These are phyloP conservation scores for Suhomyces xylopsoci DNA, from an alignment of 805 yeast species.

Conservation along the genomic window DNA sequence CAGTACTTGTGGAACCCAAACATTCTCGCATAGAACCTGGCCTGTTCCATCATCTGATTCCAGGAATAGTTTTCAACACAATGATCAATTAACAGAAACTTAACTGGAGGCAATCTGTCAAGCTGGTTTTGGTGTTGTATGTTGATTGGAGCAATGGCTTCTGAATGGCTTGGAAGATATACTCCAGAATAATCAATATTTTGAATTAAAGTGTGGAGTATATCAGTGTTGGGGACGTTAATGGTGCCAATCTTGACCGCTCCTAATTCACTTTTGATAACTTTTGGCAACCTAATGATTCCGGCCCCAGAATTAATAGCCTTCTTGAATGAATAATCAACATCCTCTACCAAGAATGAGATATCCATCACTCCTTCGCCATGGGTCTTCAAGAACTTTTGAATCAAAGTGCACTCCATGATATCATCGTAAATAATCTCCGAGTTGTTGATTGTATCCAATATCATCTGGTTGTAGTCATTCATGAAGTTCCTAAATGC, in stretches of 20 bases:
- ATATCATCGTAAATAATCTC: constrained; percentile 17
- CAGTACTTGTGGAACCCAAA: constrained; percentile 78
- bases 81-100: constrained; percentile 59
- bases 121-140: constrained; percentile 2
- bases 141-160: constrained; percentile 8
- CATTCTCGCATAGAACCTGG: constrained; percentile 55
- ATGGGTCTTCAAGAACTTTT: constrained; percentile 41
- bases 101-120: constrained; percentile 29
- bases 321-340: constrained; percentile 38
- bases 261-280: constrained; percentile 48
- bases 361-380: constrained; percentile 84
- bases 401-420: constrained; percentile 15
- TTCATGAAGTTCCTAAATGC: constrained; percentile 8
- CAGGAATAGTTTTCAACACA: constrained; percentile 78
- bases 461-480: constrained; percentile 10
- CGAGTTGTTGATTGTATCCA: constrained; percentile 14
- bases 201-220: constrained; percentile 67
- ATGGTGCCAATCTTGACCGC: constrained; percentile 48
- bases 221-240: constrained; percentile 50
- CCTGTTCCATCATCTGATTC: constrained; percentile 58
- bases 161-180: constrained; percentile 51
- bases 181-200: constrained; percentile 36
- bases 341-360: constrained; percentile 58
- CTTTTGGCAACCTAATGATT: constrained; percentile 23
- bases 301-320: constrained; percentile 57